Evolutionary conservation across 345 rosid species (phyloP).

Genomic region (Carallia brachiata): DNA sequence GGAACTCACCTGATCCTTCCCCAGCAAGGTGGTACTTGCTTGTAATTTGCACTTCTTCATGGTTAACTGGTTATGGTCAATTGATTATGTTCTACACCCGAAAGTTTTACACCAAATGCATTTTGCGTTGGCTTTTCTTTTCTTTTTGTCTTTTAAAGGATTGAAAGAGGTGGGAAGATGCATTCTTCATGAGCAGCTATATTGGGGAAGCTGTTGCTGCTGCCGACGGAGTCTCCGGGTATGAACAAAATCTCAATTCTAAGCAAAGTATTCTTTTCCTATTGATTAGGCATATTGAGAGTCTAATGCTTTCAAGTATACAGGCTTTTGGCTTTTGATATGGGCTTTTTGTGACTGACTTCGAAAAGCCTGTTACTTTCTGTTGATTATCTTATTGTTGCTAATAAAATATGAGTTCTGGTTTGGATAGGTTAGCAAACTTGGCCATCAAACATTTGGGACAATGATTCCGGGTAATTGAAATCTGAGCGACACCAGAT

Average conservation of each 20-base stretch:
- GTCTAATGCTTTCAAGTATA: too few relatives aligned
- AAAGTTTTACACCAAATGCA: too few relatives aligned
- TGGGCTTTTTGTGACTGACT: too few relatives aligned
- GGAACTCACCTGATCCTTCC: slow-evolving; percentile 75
- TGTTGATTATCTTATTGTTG: too few relatives aligned
- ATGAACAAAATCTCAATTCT: slow-evolving; percentile 9
- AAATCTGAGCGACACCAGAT: too few relatives aligned
- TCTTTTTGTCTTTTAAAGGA: slow-evolving; percentile 28
- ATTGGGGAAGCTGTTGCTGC: slow-evolving; percentile 81
- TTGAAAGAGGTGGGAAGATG: slow-evolving; percentile 89
- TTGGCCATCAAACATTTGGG: too few relatives aligned
- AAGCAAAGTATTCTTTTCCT: not conserved
- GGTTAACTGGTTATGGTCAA: not conserved
- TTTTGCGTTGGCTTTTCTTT: too few relatives aligned
- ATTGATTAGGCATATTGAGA: not conserved
- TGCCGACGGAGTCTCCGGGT: slow-evolving; percentile 84
- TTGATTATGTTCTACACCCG: not conserved
- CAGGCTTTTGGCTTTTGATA: not conserved
- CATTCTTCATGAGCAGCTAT: slow-evolving; percentile 59
- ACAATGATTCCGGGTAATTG: too few relatives aligned
- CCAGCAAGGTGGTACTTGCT: slow-evolving; percentile 48
- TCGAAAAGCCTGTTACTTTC: too few relatives aligned
- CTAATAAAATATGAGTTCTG: too few relatives aligned
- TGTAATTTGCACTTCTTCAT: not conserved
- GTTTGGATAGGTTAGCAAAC: too few relatives aligned